A percentile compares a stretch with the other conserved stretches of the same genome.
Evolutionary conservation across 345 rosid genomes (phyloP).

Genomic region (Sonneratia alba): DNA sequence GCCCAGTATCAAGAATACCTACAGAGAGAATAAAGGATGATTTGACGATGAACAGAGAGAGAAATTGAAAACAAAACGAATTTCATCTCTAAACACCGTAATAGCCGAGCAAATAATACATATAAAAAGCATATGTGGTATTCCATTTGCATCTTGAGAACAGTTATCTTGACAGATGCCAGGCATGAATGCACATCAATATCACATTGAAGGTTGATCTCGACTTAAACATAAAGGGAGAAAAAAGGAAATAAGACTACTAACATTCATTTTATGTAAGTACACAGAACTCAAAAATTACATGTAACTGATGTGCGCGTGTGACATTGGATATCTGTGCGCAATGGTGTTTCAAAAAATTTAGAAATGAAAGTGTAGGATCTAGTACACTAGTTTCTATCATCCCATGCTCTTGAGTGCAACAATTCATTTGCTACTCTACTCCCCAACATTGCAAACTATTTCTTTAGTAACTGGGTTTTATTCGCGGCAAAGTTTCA

Average conservation of each 20-base stretch:
- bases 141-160: background rate
- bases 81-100: background rate
- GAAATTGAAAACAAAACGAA: conserved; percentile 9
- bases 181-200: background rate
- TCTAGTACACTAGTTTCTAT: no score
- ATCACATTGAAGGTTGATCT: background rate
- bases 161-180: background rate
- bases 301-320: no score
- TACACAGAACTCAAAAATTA: no score
- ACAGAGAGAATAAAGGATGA: conserved; percentile 14
- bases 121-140: background rate
- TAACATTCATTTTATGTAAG: no score
- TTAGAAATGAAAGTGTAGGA: no score
- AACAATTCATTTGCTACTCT: no score
- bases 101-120: background rate
- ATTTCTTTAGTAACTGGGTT: no score
- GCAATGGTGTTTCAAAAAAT: no score
- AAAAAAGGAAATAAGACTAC: background rate
- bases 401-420: no score
- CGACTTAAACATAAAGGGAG: background rate
- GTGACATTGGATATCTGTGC: no score
- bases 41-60: conserved; percentile 8
- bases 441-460: no score
- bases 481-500: background rate
- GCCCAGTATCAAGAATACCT: conserved; percentile 63